These are phyloP conservation scores for Ganoderma leucocontextum DNA, from an alignment of 1,284 basidiomycete genomes.

Conservation along the genomic window DNA sequence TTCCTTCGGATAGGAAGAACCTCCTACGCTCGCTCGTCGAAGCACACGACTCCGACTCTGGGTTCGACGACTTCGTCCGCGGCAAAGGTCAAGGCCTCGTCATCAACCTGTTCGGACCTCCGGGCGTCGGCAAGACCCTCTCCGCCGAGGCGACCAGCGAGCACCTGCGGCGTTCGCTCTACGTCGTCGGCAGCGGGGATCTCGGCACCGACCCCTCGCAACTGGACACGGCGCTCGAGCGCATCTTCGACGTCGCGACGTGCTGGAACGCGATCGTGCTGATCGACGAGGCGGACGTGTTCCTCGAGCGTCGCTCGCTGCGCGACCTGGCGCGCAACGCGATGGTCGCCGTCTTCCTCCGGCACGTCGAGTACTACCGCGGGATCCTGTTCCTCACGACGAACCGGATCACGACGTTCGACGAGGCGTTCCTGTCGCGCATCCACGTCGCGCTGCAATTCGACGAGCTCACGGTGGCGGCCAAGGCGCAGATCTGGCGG, in stretches of 20 bases:
- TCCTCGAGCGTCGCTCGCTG: conserved; percentile 66
- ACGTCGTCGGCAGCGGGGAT: conserved; percentile 65
- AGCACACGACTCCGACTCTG: conserved; percentile 48
- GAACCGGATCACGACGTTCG: conserved; percentile 68
- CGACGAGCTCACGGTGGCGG: conserved; percentile 55
- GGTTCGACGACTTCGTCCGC: conserved; percentile 67
- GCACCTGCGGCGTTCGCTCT: conserved; percentile 63
- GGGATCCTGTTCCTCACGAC: conserved; percentile 73
- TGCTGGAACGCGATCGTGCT: conserved; percentile 71
- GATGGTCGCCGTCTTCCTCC: conserved; percentile 71
- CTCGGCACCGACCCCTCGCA: conserved; percentile 56
- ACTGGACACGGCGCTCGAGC: conserved; percentile 28
- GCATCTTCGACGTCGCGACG: conserved; percentile 53
- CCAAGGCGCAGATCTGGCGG: conserved; percentile 61
- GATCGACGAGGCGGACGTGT: conserved; percentile 52
- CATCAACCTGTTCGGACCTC: conserved; percentile 66
- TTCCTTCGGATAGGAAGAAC: conserved; percentile 57
- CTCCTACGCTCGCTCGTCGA: conserved; percentile 65
- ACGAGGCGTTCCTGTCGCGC: conserved; percentile 71
- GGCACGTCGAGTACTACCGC: conserved; percentile 68
- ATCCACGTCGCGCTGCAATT: conserved; percentile 71
- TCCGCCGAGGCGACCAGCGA: conserved; percentile 69
- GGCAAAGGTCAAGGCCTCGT: conserved; percentile 69
- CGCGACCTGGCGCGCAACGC: conserved; percentile 65
- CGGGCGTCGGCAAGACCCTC: conserved; percentile 60